These are phyloP conservation scores for Hygrocybe punicea DNA, from an alignment of 768 basidiomycete species.

Conservation along the genomic window DNA sequence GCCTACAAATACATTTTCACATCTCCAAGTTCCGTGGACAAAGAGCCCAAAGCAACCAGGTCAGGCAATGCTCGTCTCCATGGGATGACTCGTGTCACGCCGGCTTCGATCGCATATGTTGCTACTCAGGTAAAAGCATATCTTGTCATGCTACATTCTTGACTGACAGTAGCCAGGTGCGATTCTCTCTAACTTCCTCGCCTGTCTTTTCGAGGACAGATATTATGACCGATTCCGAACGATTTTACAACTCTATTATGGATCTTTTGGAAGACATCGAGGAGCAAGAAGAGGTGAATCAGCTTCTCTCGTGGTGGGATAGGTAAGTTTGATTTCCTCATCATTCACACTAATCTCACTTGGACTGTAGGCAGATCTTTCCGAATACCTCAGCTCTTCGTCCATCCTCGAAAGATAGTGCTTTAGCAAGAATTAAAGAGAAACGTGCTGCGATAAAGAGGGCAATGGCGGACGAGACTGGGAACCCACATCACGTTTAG, in stretches of 20 bases:
- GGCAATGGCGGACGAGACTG: too few relatives aligned
- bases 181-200: constrained; percentile 1
- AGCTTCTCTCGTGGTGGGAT: constrained; percentile 4
- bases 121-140: too few relatives aligned
- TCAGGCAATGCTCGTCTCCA: constrained; percentile 6
- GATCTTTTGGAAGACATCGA: constrained; percentile 2
- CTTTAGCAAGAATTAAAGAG: constrained; percentile 5
- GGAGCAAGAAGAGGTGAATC: background rate
- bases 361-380: constrained; percentile 1
- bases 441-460: background rate
- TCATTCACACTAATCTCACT: background rate
- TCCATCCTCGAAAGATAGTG: background rate
- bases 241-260: constrained; percentile 4
- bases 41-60: background rate
- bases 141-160: background rate
- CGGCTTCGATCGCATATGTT: too few relatives aligned
- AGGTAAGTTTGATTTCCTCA: background rate
- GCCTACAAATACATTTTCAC: background rate
- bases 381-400: background rate
- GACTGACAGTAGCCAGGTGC: background rate
- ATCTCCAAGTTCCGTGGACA: background rate
- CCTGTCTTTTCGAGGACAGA: background rate
- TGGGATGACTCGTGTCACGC: too few relatives aligned
- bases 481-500: too few relatives aligned
- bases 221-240: background rate